These are phyloP conservation scores for Closterium sp. DNA, from an alignment of 139 green algal species.

Conservation along the genomic window DNA sequence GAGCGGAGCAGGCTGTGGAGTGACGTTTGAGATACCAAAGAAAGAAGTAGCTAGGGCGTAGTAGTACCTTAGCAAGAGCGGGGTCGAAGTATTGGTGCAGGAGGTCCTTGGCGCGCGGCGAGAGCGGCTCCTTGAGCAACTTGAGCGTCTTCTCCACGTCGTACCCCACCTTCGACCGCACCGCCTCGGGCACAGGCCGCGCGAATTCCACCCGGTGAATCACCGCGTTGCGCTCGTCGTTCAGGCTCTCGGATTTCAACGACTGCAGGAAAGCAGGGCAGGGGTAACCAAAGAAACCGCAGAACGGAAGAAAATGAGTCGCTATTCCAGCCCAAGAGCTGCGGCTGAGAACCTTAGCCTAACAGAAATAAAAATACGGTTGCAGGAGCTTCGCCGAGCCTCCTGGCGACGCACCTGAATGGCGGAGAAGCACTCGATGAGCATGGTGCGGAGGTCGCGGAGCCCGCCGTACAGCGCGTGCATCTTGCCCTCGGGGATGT, in stretches of 20 bases:
- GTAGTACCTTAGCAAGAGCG: constrained; percentile 23
- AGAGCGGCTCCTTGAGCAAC: constrained; percentile 40
- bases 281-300: background rate
- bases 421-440: constrained; percentile 46
- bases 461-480: constrained; percentile 45
- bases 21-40: background rate
- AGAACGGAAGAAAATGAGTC: background rate
- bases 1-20: background rate
- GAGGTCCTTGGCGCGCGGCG: constrained; percentile 37
- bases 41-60: background rate
- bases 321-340: background rate
- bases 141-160: constrained; percentile 51
- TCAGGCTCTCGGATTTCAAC: constrained; percentile 26
- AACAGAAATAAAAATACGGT: background rate
- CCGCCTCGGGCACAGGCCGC: constrained; percentile 33
- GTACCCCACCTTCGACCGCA: constrained; percentile 44
- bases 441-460: constrained; percentile 44
- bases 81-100: constrained; percentile 44
- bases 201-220: constrained; percentile 21
- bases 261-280: too few relatives aligned
- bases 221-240: background rate
- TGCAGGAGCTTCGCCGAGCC: background rate
- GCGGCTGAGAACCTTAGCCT: too few relatives aligned
- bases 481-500: constrained; percentile 41
- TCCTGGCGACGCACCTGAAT: constrained; percentile 19